phyloP scores from a whole-genome alignment of 2,329 filamentous ascomycete species.

The Acrodontium crateriforme region DNA sequence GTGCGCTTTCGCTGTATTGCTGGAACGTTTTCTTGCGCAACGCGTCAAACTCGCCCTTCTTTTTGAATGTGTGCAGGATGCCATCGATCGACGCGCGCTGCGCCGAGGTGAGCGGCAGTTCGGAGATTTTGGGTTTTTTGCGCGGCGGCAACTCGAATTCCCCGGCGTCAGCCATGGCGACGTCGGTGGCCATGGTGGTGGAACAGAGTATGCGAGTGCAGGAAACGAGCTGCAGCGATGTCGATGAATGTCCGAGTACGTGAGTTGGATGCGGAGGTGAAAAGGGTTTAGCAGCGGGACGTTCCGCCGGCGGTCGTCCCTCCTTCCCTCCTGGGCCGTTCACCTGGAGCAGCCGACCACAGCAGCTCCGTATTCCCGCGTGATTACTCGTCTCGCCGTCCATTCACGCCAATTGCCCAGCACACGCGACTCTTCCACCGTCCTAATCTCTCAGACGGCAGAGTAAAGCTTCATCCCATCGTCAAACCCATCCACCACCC shows the following conservation, averaged over 20 bases:
- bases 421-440: too few species aligned
- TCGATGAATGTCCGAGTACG: too few species aligned
- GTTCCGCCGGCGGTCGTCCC: too few species aligned
- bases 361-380: too few species aligned
- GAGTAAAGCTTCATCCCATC: not conserved
- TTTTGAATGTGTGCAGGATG: slow-evolving; percentile 70
- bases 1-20: slow-evolving; percentile 45
- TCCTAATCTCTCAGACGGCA: too few species aligned
- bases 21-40: slow-evolving; percentile 66
- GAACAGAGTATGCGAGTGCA: not conserved
- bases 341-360: too few species aligned
- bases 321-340: too few species aligned
- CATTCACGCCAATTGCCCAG: too few species aligned
- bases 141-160: slow-evolving; percentile 23
- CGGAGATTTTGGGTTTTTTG: slow-evolving; percentile 57
- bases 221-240: not conserved
- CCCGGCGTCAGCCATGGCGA: slow-evolving; percentile 10
- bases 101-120: slow-evolving; percentile 59
- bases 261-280: too few species aligned
- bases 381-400: too few species aligned
- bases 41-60: slow-evolving; percentile 69
- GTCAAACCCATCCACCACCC: not conserved
- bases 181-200: slow-evolving; percentile 12
- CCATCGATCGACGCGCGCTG: slow-evolving; percentile 61
- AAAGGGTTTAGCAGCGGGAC: too few species aligned